Conservation (phyloP, 192 early-diverging fungal species). For the Coemansia sp. region DNA sequence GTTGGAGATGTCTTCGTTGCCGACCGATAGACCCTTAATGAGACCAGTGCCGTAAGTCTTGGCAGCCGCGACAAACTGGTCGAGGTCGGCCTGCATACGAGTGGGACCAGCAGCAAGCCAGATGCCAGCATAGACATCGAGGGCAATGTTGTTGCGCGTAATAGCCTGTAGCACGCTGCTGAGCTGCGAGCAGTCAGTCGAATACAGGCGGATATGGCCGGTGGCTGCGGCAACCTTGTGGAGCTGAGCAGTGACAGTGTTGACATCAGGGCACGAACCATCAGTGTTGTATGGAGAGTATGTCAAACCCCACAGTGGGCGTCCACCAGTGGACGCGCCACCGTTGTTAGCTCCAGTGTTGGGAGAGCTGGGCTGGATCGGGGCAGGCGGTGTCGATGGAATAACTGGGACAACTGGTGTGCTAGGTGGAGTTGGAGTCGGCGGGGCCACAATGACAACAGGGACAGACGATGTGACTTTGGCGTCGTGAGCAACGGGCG, state of each 20-base stretch:
- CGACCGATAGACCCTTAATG: constrained; percentile 50
- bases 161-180: constrained; percentile 39
- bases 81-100: constrained; percentile 41
- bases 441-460: neutral
- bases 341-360: constrained; percentile 7
- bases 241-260: constrained; percentile 32
- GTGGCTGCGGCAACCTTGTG: constrained; percentile 31
- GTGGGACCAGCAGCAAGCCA: constrained; percentile 37
- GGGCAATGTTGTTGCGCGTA: constrained; percentile 22
- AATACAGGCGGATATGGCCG: constrained; percentile 52
- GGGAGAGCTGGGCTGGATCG: neutral
- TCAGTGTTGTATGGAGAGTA: constrained; percentile 56
- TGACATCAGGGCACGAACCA: constrained; percentile 44
- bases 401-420: neutral
- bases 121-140: constrained; percentile 47
- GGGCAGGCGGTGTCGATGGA: constrained; percentile 2
- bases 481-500: constrained; percentile 10
- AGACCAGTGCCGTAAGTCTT: constrained; percentile 33
- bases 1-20: constrained; percentile 51
- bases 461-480: neutral
- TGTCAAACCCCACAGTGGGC: constrained; percentile 44
- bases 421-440: neutral
- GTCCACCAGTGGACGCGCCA: neutral
- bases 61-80: constrained; percentile 42
- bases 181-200: constrained; percentile 55